These are phyloP conservation scores for Luzula sylvatica DNA, from an alignment of 176 grass and related monocot genomes.

Conservation along the genomic window DNA sequence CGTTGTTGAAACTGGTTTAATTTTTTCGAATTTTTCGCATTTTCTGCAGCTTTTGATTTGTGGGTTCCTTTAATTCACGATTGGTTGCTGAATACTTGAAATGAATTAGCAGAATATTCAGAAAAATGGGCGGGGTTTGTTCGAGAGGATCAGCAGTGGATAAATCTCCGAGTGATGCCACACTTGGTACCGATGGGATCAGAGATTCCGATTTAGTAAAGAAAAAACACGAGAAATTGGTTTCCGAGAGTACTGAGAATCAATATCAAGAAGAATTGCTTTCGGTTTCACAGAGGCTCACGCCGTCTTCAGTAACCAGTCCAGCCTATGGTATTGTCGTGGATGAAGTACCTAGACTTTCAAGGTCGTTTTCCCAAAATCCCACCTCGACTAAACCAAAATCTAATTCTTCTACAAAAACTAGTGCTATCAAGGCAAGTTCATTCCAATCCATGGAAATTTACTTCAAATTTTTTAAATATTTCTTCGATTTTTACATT, in stretches of 20 bases:
- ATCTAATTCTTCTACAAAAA: constrained; percentile 32
- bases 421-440: constrained; percentile 44
- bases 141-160: constrained; percentile 70
- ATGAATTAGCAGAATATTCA: constrained; percentile 10
- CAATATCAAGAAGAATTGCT: constrained; percentile 39
- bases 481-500: too few species aligned
- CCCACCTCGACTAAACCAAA: constrained; percentile 40
- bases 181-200: constrained; percentile 29
- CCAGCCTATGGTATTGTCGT: not conserved
- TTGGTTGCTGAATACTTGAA: not conserved
- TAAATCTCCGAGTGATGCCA: constrained; percentile 83
- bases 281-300: constrained; percentile 32
- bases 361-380: constrained; percentile 58
- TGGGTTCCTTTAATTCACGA: constrained; percentile 4
- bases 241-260: constrained; percentile 29
- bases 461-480: constrained; percentile 6
- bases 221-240: constrained; percentile 16
- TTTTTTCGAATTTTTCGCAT: too few species aligned
- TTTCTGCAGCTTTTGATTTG: too few species aligned
- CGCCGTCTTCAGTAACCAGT: constrained; percentile 26
- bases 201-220: constrained; percentile 26
- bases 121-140: constrained; percentile 72
- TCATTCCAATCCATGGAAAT: not conserved
- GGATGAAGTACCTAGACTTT: constrained; percentile 25
- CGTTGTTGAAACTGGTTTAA: too few species aligned